A percentile compares a stretch with the other conserved stretches of the same genome.
These are phyloP conservation scores for Lepidium sativum DNA, from an alignment of 345 rosid genomes.

Conservation along the genomic window DNA sequence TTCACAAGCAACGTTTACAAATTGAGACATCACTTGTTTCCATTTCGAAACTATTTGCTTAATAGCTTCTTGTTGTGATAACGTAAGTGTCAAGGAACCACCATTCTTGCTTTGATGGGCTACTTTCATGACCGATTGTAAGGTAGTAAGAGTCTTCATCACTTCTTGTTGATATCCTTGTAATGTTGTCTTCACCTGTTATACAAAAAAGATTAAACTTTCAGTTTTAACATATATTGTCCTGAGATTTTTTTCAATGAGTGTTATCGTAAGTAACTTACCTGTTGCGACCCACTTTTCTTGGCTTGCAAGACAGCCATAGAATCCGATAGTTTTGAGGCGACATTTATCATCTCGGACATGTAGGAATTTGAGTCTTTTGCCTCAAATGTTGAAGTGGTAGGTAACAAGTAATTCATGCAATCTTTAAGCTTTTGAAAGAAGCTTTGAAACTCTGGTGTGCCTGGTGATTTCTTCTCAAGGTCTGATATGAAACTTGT, in stretches of 20 bases:
- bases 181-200: constrained; percentile 22
- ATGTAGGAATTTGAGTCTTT: constrained; percentile 24
- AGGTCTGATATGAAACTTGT: constrained; percentile 21
- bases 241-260: background rate
- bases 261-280: background rate
- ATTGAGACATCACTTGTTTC: constrained; percentile 23
- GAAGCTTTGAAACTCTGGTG: constrained; percentile 21
- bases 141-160: constrained; percentile 16
- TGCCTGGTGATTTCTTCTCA: constrained; percentile 20
- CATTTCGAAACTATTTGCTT: constrained; percentile 15
- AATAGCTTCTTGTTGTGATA: constrained; percentile 24
- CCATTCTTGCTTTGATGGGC: background rate
- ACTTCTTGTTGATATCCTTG: constrained; percentile 28
- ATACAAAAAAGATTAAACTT: background rate
- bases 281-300: constrained; percentile 23
- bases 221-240: background rate
- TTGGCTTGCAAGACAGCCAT: constrained; percentile 29
- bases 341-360: constrained; percentile 21
- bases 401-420: constrained; percentile 8
- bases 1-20: constrained; percentile 19
- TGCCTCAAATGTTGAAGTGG: constrained; percentile 16
- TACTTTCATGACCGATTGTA: constrained; percentile 21
- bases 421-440: constrained; percentile 21
- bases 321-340: constrained; percentile 17
- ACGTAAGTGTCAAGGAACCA: constrained; percentile 24